These are phyloP conservation scores for Blastobotrys petasosporus DNA, from an alignment of 1,139 yeast species.

Conservation along the genomic window DNA sequence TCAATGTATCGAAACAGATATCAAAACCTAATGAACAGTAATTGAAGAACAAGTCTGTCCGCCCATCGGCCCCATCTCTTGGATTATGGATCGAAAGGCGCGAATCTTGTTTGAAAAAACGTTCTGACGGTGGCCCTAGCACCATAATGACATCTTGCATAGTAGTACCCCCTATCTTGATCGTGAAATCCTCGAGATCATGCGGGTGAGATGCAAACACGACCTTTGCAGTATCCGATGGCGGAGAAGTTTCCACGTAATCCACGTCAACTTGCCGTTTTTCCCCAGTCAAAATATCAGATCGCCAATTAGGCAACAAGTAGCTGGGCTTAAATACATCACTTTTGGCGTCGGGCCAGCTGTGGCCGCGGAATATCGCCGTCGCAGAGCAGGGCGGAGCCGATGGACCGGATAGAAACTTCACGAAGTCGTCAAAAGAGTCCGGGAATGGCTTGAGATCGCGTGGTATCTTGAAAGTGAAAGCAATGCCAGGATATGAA, in stretches of 20 bases:
- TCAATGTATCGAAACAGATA: slow-evolving; percentile 27
- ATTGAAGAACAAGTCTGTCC: slow-evolving; percentile 27
- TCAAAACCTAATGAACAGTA: slow-evolving; percentile 31
- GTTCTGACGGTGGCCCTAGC: slow-evolving; percentile 32
- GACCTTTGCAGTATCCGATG: slow-evolving; percentile 12
- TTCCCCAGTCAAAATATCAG: slow-evolving; percentile 1
- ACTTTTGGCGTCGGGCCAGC: slow-evolving; percentile 26
- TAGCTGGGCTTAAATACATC: slow-evolving; percentile 5
- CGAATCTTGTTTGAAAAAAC: slow-evolving; percentile 30
- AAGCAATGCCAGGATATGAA: slow-evolving; percentile 33
- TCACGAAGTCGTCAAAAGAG: slow-evolving; percentile 15
- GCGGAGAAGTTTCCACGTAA: slow-evolving; percentile 14
- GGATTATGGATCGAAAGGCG: slow-evolving; percentile 28
- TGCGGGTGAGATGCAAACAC: slow-evolving; percentile 20
- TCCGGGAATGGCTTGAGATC: slow-evolving; percentile 5
- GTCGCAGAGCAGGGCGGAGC: slow-evolving; percentile 25
- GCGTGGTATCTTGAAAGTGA: slow-evolving; percentile 23
- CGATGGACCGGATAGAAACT: slow-evolving; percentile 16
- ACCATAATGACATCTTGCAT: slow-evolving; percentile 30
- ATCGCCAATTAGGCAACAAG: slow-evolving; percentile 6
- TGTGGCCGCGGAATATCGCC: slow-evolving; percentile 28
- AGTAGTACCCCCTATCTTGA: slow-evolving; percentile 20
- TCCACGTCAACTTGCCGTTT: slow-evolving; percentile 14
- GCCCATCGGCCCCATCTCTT: slow-evolving; percentile 15
- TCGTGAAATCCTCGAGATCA: slow-evolving; percentile 11